Base-by-base conservation (phyloP, 768 basidiomycete species). In the Auricularia sp. region DNA sequence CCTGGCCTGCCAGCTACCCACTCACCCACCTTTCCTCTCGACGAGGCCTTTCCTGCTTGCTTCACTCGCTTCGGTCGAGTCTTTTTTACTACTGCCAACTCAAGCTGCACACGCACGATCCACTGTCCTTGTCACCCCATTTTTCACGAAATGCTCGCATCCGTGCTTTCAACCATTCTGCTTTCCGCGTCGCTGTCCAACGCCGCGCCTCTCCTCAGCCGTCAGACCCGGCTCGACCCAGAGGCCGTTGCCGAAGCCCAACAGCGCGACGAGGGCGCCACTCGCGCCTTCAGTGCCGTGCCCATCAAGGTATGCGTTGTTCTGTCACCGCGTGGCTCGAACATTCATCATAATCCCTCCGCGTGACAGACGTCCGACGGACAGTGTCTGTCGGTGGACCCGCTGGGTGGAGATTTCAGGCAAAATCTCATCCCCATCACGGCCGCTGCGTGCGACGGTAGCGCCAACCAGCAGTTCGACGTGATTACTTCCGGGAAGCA, bases 341-440 rank as follows among this genome's bases (percentile, higher is more conserved):
- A 63, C 62, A 37, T 47, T 42, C 39, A 42, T 42, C 39, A 42
- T 14, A 42, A 42, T 14, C 39, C 13, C 8, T 14, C 7, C 39
- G 39, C 39, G 8, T 42, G 39, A 14, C 39, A 42, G 63, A 45
- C 24, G 36, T 62, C 61, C n/a, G 33, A 34, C 29, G 61, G 61
- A 21, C 56, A 65, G 45, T 65, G 64, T 33, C 58, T 65, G 7
- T 33, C 58, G 21, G 54, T 65, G 18, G 58, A 65, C 61, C 61
- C 29, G 16, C 10, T 21, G 62, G 33, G 62, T 16, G 64, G 64
- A 18, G 64, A 65, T 42, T 65, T 65, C 64, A 21, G 64, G 8
- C 59, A 44, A n/a, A 65, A 65, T 35, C 44, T 65, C 36, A 42
- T 62, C 34, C 35, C 64, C 21, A 34, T 65, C n/a, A 13, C 16